A percentile compares a stretch with the other conserved stretches of the same genome.
Evolutionary conservation across 1,139 yeast genomes (phyloP).

Genomic region (Magnusiomyces paraingens): DNA sequence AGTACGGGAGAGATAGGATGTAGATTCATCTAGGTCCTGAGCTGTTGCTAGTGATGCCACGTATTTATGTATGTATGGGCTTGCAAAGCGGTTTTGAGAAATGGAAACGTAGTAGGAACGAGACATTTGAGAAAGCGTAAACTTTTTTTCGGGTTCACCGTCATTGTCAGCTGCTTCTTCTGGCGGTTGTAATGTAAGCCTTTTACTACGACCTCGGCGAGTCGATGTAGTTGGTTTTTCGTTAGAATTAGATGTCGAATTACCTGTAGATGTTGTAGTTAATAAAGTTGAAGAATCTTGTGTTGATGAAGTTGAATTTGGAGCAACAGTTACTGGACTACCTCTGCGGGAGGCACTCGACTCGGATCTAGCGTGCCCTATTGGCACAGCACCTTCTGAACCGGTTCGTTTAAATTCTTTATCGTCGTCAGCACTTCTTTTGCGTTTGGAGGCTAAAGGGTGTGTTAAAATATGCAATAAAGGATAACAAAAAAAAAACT

Average conservation of each 20-base stretch:
- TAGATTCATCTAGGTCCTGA: background rate
- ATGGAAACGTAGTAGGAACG: conserved; percentile 15
- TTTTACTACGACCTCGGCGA: conserved; percentile 11
- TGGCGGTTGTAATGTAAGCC: conserved; percentile 5
- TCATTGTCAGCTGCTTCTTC: conserved; percentile 12
- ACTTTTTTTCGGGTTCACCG: conserved; percentile 15
- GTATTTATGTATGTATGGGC: conserved; percentile 8
- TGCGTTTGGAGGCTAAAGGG: conserved; percentile 10
- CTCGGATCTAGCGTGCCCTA: no score
- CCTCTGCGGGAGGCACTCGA: no score
- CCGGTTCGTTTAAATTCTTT: conserved; percentile 8
- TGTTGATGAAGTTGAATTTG: conserved; percentile 1
- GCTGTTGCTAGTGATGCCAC: conserved; percentile 7
- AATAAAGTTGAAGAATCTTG: conserved; percentile 7
- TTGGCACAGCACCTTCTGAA: background rate
- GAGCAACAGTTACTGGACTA: background rate
- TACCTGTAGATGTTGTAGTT: conserved; percentile 4
- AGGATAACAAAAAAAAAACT: background rate
- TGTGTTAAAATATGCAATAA: background rate
- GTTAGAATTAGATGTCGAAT: conserved; percentile 1
- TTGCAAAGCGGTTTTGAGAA: conserved; percentile 10
- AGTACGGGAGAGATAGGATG: conserved; percentile 20
- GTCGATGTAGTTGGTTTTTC: background rate
- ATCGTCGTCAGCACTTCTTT: conserved; percentile 10
- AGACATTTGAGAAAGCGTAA: conserved; percentile 14